phyloP scores from a whole-genome alignment of 352 stramenopile genomes.

The Phytophthora ramorum region DNA sequence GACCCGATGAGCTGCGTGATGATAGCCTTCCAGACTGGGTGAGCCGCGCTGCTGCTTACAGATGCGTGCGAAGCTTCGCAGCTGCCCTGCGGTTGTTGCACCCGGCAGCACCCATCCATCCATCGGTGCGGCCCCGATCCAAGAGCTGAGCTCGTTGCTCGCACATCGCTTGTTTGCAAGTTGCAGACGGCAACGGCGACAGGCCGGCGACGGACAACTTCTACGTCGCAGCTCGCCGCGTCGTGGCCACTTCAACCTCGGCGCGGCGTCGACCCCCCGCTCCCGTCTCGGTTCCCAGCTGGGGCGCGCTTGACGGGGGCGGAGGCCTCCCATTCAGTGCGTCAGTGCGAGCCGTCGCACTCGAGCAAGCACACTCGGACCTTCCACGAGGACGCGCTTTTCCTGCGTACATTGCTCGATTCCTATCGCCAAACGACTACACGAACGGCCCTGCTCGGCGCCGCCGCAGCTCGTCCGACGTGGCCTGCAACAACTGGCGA shows the following conservation, averaged over 20 bases:
- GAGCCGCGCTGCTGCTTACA: no score
- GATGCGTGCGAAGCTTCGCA: neutral
- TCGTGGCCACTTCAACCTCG: constrained; percentile 28
- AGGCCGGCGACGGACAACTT: constrained; percentile 8
- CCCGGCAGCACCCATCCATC: neutral
- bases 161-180: no score
- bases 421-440: neutral
- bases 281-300: no score
- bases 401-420: neutral
- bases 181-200: no score
- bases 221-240: constrained; percentile 12
- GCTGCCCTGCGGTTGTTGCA: constrained; percentile 2
- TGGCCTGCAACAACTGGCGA: neutral
- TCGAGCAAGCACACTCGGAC: no score
- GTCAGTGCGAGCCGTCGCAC: no score
- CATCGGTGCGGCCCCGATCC: neutral
- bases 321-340: no score
- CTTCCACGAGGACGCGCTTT: constrained; percentile 2
- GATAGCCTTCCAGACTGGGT: no score
- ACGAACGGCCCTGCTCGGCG: neutral
- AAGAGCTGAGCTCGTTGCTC: no score
- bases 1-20: neutral
- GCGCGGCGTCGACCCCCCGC: no score
- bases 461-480: neutral
- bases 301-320: no score